These are phyloP conservation scores for Penicillium sp. DNA, from an alignment of 2,329 filamentous ascomycete genomes.

Conservation along the genomic window DNA sequence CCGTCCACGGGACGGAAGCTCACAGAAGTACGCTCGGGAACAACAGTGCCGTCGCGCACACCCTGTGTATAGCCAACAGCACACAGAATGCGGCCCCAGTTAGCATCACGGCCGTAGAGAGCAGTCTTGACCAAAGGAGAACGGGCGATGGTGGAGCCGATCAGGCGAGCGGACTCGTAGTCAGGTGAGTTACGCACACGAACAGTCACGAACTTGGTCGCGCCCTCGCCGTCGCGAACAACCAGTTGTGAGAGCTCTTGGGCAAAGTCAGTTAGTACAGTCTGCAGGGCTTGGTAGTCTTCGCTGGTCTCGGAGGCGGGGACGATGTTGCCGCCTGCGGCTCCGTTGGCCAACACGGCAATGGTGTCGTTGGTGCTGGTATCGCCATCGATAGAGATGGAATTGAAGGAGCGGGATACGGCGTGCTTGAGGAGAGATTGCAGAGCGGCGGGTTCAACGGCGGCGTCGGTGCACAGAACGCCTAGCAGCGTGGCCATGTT, in stretches of 20 bases:
- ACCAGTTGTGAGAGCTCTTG: slow-evolving; percentile 87
- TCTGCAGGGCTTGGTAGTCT: slow-evolving; percentile 73
- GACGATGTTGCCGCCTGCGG: slow-evolving; percentile 74
- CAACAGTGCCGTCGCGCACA: slow-evolving; percentile 51
- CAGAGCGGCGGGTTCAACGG: slow-evolving; percentile 71
- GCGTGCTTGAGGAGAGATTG: slow-evolving; percentile 72
- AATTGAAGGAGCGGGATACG: slow-evolving; percentile 87
- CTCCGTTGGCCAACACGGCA: slow-evolving; percentile 92
- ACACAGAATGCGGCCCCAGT: slow-evolving; percentile 97
- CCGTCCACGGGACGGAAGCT: slow-evolving; percentile 65
- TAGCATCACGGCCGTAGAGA: slow-evolving; percentile 94
- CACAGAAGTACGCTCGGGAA: slow-evolving; percentile 62
- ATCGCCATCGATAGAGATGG: slow-evolving; percentile 95
- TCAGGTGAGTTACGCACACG: slow-evolving; percentile 74
- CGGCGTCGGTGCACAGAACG: slow-evolving; percentile 88
- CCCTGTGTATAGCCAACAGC: slow-evolving; percentile 79
- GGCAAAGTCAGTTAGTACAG: slow-evolving; percentile 75
- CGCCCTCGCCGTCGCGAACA: slow-evolving; percentile 93
- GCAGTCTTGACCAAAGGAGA: slow-evolving; percentile 97
- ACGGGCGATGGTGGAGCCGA: slow-evolving; percentile 85
- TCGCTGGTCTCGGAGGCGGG: slow-evolving; percentile 45
- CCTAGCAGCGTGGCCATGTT: slow-evolving; percentile 98
- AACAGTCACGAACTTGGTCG: slow-evolving; percentile 97
- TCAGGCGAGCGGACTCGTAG: slow-evolving; percentile 72
- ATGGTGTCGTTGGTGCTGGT: slow-evolving; percentile 98